Evolutionary conservation across 495 filamentous ascomycete genomes (phyloP).

Genomic region (Penicillium flavigenum): DNA sequence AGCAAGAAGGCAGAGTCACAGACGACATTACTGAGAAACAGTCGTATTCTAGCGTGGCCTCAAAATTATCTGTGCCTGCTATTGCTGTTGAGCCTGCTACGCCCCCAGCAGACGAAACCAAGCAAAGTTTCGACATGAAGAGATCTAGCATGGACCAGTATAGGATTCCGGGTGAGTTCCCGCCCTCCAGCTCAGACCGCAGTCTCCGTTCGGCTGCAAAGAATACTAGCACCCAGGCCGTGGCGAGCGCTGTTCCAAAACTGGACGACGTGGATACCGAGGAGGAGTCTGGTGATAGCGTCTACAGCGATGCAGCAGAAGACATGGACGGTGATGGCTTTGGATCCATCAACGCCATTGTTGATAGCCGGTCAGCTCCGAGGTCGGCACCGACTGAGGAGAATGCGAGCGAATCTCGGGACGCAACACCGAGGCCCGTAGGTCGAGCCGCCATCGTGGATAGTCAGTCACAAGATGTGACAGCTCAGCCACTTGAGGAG

Average conservation of each 20-base stretch:
- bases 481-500: constrained; percentile 22
- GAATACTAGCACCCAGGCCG: constrained; percentile 8
- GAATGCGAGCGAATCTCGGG: constrained; percentile 20
- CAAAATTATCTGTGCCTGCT: constrained; percentile 35
- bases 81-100: constrained; percentile 43
- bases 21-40: constrained; percentile 6
- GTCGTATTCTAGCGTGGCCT: constrained; percentile 6
- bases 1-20: constrained; percentile 6
- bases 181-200: constrained; percentile 30
- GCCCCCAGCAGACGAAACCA: constrained; percentile 13
- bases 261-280: constrained; percentile 37
- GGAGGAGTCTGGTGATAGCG: constrained; percentile 59
- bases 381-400: constrained; percentile 17
- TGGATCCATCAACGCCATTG: constrained; percentile 79
- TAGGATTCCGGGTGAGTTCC: constrained; percentile 40
- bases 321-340: constrained; percentile 76
- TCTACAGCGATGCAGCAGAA: constrained; percentile 89
- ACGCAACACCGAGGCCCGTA: constrained; percentile 22
- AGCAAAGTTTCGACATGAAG: constrained; percentile 42
- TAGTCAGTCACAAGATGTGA: constrained; percentile 16
- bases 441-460: constrained; percentile 17
- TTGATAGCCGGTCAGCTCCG: constrained; percentile 54
- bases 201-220: constrained; percentile 15
- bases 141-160: constrained; percentile 38
- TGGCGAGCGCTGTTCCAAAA: constrained; percentile 17